A percentile compares a stretch with the other conserved stretches of the same genome.
Conservation (phyloP, 495 filamentous ascomycete genomes). For the Trypethelium eluteriae region DNA sequence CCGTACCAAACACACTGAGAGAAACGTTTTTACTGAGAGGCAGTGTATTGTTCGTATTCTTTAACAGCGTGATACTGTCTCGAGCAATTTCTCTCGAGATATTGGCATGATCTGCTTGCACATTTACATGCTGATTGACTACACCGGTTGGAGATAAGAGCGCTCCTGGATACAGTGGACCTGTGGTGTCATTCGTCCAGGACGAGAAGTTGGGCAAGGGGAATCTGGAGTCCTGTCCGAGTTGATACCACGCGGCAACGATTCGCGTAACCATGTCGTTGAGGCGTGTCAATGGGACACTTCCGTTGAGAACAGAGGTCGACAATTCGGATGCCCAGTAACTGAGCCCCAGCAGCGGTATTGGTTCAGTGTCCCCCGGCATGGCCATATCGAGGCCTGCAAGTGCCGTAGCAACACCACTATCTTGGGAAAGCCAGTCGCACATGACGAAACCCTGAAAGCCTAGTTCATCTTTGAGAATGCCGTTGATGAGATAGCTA, state of each 20-base stretch:
- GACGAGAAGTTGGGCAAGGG: constrained; percentile 80
- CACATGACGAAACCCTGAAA: constrained; percentile 72
- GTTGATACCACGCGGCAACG: constrained; percentile 69
- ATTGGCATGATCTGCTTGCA: constrained; percentile 56
- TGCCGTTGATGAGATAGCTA: constrained; percentile 64
- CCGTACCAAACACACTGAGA: constrained; percentile 71
- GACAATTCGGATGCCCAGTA: constrained; percentile 68
- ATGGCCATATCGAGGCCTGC: constrained; percentile 91
- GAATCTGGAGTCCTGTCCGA: constrained; percentile 54
- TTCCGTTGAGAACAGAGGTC: constrained; percentile 62
- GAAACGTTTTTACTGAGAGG: constrained; percentile 59
- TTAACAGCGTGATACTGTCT: constrained; percentile 80
- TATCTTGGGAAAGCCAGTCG: constrained; percentile 55
- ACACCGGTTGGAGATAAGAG: constrained; percentile 48
- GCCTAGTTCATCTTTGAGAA: constrained; percentile 80
- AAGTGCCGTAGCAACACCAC: constrained; percentile 63
- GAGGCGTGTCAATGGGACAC: constrained; percentile 59
- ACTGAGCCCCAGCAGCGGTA: constrained; percentile 8
- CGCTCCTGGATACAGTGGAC: constrained; percentile 57
- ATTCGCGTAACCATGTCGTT: constrained; percentile 76
- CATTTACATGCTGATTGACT: constrained; percentile 73
- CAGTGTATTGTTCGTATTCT: constrained; percentile 59
- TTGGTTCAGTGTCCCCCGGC: constrained; percentile 63
- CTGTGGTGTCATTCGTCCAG: constrained; percentile 68
- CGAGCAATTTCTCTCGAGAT: constrained; percentile 67